A percentile compares a stretch with the other conserved stretches of the same genome.
These are phyloP conservation scores for Botrytis squamosa DNA, from an alignment of 2,329 filamentous ascomycete species.

Conservation along the genomic window DNA sequence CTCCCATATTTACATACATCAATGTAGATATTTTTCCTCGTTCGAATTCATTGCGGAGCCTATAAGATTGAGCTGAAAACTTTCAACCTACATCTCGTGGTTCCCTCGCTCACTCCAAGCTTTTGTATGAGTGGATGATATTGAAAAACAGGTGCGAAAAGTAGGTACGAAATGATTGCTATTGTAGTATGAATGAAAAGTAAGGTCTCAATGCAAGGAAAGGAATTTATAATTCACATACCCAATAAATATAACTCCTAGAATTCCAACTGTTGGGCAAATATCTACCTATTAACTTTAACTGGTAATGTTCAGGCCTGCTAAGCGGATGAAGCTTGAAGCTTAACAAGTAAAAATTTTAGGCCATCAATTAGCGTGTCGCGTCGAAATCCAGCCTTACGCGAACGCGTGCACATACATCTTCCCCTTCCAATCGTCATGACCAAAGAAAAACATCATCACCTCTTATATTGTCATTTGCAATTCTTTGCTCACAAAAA, in stretches of 20 bases:
- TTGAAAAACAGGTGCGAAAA: neutral
- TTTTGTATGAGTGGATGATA: neutral
- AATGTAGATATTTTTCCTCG: neutral
- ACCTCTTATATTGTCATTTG: slow-evolving; percentile 32
- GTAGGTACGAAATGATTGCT: neutral
- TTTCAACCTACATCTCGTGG: neutral
- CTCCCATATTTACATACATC: neutral
- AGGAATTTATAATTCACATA: too few species aligned
- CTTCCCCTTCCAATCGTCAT: neutral
- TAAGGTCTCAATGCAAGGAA: neutral
- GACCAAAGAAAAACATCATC: slow-evolving; percentile 21
- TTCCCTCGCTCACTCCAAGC: neutral
- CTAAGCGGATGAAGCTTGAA: neutral
- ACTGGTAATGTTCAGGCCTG: neutral
- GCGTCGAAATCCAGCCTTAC: slow-evolving; percentile 1
- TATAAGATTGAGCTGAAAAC: slow-evolving; percentile 2
- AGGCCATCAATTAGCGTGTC: neutral
- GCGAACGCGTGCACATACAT: slow-evolving; percentile 1
- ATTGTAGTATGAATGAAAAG: neutral
- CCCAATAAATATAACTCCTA: neutral
- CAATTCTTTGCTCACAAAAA: slow-evolving; percentile 26
- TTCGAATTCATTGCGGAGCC: neutral
- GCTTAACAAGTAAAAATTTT: neutral
- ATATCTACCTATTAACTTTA: neutral
- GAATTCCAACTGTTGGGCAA: neutral